phyloP scores from a whole-genome alignment of 2,329 filamentous ascomycete species.

The Pseudogymnoascus sp. region DNA sequence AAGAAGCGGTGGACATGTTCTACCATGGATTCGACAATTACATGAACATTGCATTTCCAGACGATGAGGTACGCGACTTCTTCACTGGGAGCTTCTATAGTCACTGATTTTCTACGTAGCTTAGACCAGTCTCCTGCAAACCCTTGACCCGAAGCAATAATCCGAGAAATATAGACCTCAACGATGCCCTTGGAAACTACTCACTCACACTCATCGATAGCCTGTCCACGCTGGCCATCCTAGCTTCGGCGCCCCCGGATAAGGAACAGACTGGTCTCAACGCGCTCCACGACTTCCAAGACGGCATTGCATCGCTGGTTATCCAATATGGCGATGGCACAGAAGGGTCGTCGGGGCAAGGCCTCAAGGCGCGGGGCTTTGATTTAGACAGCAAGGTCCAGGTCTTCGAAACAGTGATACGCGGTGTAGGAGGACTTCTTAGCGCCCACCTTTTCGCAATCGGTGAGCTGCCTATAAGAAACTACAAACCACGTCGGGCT shows the following conservation, averaged over 20 bases:
- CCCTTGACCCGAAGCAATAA: slow-evolving; percentile 81
- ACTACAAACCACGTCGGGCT: slow-evolving; percentile 50
- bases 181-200: slow-evolving; percentile 95
- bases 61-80: slow-evolving; percentile 64
- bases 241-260: slow-evolving; percentile 64
- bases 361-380: slow-evolving; percentile 69
- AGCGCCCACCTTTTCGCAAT: slow-evolving; percentile 91
- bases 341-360: slow-evolving; percentile 56
- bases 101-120: slow-evolving; percentile 33
- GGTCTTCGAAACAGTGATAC: slow-evolving; percentile 95
- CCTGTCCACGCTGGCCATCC: slow-evolving; percentile 83
- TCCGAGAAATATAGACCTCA: slow-evolving; percentile 73
- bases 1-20: slow-evolving; percentile 69
- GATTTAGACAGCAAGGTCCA: slow-evolving; percentile 97
- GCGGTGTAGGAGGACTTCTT: slow-evolving; percentile 80
- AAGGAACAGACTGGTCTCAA: slow-evolving; percentile 45
- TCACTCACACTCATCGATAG: slow-evolving; percentile 93
- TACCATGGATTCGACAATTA: slow-evolving; percentile 97
- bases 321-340: slow-evolving; percentile 81
- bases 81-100: not conserved
- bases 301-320: slow-evolving; percentile 68
- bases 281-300: slow-evolving; percentile 67
- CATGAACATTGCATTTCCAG: slow-evolving; percentile 86
- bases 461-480: slow-evolving; percentile 77
- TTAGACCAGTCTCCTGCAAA: slow-evolving; percentile 76